Evolutionary conservation across 2,329 filamentous ascomycete species (phyloP), one percentile per base, ranked within the genome.

Genomic region (Aureobasidium sp.): DNA sequence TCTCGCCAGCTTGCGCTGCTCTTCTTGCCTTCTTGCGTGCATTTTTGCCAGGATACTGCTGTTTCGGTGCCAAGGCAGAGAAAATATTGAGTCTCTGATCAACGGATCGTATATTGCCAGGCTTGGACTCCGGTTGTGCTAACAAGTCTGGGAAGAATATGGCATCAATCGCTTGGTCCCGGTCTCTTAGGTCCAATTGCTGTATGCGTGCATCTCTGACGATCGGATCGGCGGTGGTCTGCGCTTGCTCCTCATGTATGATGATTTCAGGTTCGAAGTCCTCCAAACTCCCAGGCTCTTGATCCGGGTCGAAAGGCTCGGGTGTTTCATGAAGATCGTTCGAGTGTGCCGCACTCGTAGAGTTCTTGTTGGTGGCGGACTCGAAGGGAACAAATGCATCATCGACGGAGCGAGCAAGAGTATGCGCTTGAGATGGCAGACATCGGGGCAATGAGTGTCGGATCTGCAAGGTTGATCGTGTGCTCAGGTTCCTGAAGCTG

Each of bases 371-470:
- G 26, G 15, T 9, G 10, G 53, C n/a, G 15, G 17, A 52, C 10
- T 67, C 63, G 41, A 66, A 66, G 13, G 65, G 65, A 10, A 65
- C 50, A 41, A 63, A 63, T 3, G 44, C 60, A 50, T 67, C 63
- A 7, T 68, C 62, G 9, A 32, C n/a, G 8, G 59, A 43, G 32
- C 56, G 27, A 4, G 32, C 17, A 20, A 43, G 51, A 10, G 41
- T 48, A 17, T 61, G 56, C 12, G 59, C 51, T 47, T 44, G 29
- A 9, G 62, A 32, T 20, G 29, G 13, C 27, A 29, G 17, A 5
- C 12, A 43, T 9, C 13, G 39, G n/a, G 50, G 20, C 13, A 34
- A 36, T 10, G 32, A 36, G 4, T 44, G 53, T 24, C 48, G 62
- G 9, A 41, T 48, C n/a, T 39, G 32, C 15, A 63, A 15, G 9